Conservation (phyloP, 441 rosid species). For the Geranium incanum region DNA sequence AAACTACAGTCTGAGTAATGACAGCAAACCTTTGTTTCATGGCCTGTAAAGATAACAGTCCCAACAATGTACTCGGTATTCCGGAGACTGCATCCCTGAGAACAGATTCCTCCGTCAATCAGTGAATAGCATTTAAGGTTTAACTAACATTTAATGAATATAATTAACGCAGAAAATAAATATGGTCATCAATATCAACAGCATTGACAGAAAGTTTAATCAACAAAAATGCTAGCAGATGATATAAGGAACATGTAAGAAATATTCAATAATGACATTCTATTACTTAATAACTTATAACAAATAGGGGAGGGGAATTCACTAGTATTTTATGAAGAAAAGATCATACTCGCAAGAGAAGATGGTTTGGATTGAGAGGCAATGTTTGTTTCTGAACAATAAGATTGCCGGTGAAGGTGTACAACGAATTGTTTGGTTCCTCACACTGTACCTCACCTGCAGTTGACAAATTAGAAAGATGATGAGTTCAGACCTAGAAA, state of each 20-base stretch:
- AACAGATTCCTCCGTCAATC: slow-evolving; percentile 21
- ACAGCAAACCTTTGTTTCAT: slow-evolving; percentile 80
- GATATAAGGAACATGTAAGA: slow-evolving; percentile 1
- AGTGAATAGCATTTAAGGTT: slow-evolving; percentile 11
- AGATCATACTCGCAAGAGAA: slow-evolving; percentile 74
- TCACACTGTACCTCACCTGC: slow-evolving; percentile 98
- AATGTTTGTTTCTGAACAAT: slow-evolving; percentile 72
- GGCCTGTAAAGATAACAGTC: slow-evolving; percentile 79
- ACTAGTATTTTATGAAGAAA: neutral
- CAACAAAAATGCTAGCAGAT: neutral
- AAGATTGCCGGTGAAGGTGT: slow-evolving; percentile 98
- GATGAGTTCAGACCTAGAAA: slow-evolving; percentile 7
- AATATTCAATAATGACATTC: slow-evolving; percentile 14
- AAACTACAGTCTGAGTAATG: slow-evolving; percentile 5
- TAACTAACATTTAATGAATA: neutral
- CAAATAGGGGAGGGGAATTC: neutral
- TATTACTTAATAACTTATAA: slow-evolving; percentile 12
- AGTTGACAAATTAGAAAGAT: slow-evolving; percentile 26
- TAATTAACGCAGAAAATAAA: slow-evolving; percentile 3
- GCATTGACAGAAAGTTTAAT: neutral
- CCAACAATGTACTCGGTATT: slow-evolving; percentile 86
- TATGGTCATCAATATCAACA: neutral
- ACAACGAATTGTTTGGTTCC: slow-evolving; percentile 94
- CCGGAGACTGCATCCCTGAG: slow-evolving; percentile 99
- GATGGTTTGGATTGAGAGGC: slow-evolving; percentile 91